These are phyloP conservation scores for Aspergillus incahuasiensis DNA, from an alignment of 495 filamentous ascomycete species.

Conservation along the genomic window DNA sequence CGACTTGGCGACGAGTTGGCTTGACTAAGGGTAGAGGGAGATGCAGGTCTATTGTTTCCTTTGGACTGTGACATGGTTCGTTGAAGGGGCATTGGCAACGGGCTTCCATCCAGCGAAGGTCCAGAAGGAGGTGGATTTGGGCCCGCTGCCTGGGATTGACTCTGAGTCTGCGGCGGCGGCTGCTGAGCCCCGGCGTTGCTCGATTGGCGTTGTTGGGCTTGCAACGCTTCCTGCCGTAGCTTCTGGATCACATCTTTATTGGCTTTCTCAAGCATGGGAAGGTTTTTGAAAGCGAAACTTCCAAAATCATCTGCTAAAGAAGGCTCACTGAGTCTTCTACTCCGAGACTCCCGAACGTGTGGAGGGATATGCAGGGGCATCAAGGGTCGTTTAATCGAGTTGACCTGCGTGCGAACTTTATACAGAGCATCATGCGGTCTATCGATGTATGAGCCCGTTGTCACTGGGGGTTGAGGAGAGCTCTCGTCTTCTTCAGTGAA, in stretches of 20 bases:
- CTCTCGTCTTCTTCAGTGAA: constrained; percentile 89
- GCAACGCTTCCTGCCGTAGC: constrained; percentile 80
- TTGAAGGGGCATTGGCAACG: constrained; percentile 76
- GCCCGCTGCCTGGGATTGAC: constrained; percentile 1
- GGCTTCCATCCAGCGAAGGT: constrained; percentile 79
- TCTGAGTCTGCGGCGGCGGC: constrained; percentile 1
- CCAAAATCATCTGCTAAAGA: constrained; percentile 89
- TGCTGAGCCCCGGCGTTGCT: constrained; percentile 13
- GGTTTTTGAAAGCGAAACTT: constrained; percentile 93
- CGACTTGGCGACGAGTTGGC: constrained; percentile 82
- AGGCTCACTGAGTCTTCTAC: constrained; percentile 84
- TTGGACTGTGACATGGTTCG: constrained; percentile 74
- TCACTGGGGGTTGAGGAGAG: constrained; percentile 53
- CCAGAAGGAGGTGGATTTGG: constrained; percentile 41
- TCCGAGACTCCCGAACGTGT: constrained; percentile 80
- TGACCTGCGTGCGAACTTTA: constrained; percentile 80
- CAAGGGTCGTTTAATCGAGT: constrained; percentile 74
- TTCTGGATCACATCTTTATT: constrained; percentile 99
- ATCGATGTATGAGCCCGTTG: constrained; percentile 59
- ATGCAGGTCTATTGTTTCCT: constrained; percentile 72
- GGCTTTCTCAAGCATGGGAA: constrained; percentile 93
- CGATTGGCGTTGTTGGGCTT: constrained; percentile 50
- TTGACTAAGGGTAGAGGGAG: constrained; percentile 74
- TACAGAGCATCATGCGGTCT: constrained; percentile 93
- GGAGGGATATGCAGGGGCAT: constrained; percentile 96